Evolutionary conservation across 2,329 filamentous ascomycete genomes (phyloP).

Genomic region (Cercospora sp.): DNA sequence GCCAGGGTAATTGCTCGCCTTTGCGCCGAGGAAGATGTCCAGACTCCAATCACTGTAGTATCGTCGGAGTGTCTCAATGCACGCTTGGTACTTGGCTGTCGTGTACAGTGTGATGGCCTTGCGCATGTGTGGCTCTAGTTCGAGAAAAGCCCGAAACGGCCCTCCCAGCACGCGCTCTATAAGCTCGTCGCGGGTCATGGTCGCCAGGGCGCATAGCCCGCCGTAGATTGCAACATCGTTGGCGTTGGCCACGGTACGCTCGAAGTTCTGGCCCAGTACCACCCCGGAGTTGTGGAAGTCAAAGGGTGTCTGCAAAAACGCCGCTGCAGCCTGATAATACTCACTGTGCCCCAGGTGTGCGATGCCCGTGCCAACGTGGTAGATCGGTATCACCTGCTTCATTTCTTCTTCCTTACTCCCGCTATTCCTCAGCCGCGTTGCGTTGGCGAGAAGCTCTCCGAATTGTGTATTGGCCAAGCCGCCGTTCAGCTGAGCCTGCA

Average conservation of each 20-base stretch:
- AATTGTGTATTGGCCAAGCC: conserved; percentile 45
- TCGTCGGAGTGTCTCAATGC: conserved; percentile 76
- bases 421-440: conserved; percentile 50
- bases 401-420: conserved; percentile 59
- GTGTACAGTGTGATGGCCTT: conserved; percentile 89
- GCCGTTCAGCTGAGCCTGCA: conserved; percentile 45
- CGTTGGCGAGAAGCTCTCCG: conserved; percentile 59
- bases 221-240: conserved; percentile 94
- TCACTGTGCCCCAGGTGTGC: conserved; percentile 58
- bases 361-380: conserved; percentile 63
- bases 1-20: conserved; percentile 43
- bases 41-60: conserved; percentile 86
- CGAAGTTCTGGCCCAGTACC: conserved; percentile 55
- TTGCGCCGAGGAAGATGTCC: conserved; percentile 69
- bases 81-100: conserved; percentile 83
- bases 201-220: conserved; percentile 83
- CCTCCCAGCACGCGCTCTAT: conserved; percentile 78
- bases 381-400: conserved; percentile 62
- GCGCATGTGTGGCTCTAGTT: conserved; percentile 90
- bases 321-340: conserved; percentile 67
- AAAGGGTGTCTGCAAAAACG: conserved; percentile 67
- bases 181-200: conserved; percentile 77
- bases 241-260: conserved; percentile 71
- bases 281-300: conserved; percentile 45
- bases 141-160: conserved; percentile 81